A percentile compares a stretch with the other conserved stretches of the same genome.
phyloP scores from a whole-genome alignment of 225 moss, liverwort and hornwort species.

The Thuidium tamariscinum region DNA sequence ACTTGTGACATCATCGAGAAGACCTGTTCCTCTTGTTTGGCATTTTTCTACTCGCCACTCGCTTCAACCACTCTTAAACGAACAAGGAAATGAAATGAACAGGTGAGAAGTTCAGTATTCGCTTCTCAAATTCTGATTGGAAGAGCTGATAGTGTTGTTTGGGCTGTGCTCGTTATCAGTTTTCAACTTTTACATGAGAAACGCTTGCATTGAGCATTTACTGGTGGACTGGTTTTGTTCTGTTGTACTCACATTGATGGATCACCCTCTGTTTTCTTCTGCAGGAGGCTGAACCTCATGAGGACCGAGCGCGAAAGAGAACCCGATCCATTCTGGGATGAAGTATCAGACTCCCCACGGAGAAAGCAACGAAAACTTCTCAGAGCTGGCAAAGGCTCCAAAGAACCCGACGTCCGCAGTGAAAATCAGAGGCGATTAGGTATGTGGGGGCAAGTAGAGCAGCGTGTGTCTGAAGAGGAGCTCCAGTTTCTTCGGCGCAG shows the following conservation, averaged over 20 bases:
- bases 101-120: slow-evolving; percentile 18
- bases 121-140: not conserved
- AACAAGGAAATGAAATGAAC: slow-evolving; percentile 76
- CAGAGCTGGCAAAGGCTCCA: slow-evolving; percentile 25
- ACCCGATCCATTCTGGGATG: slow-evolving; percentile 43
- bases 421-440: slow-evolving; percentile 27
- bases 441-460: slow-evolving; percentile 51
- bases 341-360: slow-evolving; percentile 17
- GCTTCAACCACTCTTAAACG: slow-evolving; percentile 70
- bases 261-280: not conserved
- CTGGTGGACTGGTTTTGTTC: not conserved
- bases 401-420: slow-evolving; percentile 16
- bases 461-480: slow-evolving; percentile 56
- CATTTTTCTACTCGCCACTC: slow-evolving; percentile 84
- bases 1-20: slow-evolving; percentile 72
- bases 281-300: slow-evolving; percentile 36
- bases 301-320: slow-evolving; percentile 33
- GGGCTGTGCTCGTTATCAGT: not conserved
- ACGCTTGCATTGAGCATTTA: not conserved
- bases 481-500: slow-evolving; percentile 64
- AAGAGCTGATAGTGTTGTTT: not conserved
- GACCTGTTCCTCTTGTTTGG: slow-evolving; percentile 92
- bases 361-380: slow-evolving; percentile 29
- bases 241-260: not conserved
- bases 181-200: not conserved